Evolutionary conservation across 1,139 yeast genomes (phyloP), one percentile per base, ranked within the genome.

Genomic region (Eremothecium gossypii): DNA sequence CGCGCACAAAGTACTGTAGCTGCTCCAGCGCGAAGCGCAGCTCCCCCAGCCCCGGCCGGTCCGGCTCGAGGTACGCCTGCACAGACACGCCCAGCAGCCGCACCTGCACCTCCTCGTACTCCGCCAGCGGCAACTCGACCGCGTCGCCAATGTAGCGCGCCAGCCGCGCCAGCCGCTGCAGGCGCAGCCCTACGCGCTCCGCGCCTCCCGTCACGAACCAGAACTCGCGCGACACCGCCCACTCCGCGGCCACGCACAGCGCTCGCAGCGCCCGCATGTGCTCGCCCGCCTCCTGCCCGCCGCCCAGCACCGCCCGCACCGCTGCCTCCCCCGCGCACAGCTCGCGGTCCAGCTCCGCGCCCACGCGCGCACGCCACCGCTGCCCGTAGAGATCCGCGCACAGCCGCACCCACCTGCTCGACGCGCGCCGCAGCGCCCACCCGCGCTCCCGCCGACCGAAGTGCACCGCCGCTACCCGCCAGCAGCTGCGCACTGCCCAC

Each of bases 151-250:
- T 43, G 38, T 52, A 59, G 9, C 49, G 36, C 4, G 52, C 44
- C 35, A 57, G 45, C 38, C 64, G 44, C 11, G 56, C 46, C 1
- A 53, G 34, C 38, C 52, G 52, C 39, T 56, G 60, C 28, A 55
- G 55, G 27, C 43, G 40, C 8, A 51, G 43, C 37, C 51, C 50
- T 59, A 60, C 57, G n/a, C 36, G 43, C 33, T 45, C 49, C 4
- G 47, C 28, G 2, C 50, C 36, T 27, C 17, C n/a, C 13, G 30
- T 33, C 17, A 38, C 8, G 9, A 33, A 27, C 9, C 33, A n/a
- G 27, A 37, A 30, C 13, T 37, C 35, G n/a, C 27, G 26, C 10
- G 29, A 12, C 10, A 29, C 33, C 20, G 33, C 45, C 58, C 60
- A 57, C 35, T 52, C 57, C 33, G 53, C 48, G 8, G 57, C 33